These are phyloP conservation scores for Pseudocercospora pini-densiflorae DNA, from an alignment of 2,329 filamentous ascomycete genomes.

Conservation along the genomic window DNA sequence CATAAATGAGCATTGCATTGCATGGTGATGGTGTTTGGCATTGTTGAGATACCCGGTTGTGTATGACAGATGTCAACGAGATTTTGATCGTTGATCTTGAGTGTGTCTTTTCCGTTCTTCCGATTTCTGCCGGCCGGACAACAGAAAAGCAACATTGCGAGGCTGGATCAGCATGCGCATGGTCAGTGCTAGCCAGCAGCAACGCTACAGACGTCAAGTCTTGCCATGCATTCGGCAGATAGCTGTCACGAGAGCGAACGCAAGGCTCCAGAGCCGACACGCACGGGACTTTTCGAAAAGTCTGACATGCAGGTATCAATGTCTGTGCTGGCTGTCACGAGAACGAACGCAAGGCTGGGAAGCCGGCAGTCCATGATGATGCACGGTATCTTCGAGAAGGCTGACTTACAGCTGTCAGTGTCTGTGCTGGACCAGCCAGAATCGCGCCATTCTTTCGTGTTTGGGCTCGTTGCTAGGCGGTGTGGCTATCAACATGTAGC, in stretches of 20 bases:
- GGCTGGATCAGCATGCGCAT: too few species aligned
- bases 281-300: background rate
- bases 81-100: too few species aligned
- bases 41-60: background rate
- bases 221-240: background rate
- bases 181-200: too few species aligned
- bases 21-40: background rate
- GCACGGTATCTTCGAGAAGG: background rate
- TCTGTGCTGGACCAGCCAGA: background rate
- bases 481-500: background rate
- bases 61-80: background rate
- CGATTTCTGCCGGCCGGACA: too few species aligned
- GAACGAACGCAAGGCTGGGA: background rate
- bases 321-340: background rate
- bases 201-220: background rate
- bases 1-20: slow-evolving; percentile 27
- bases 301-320: background rate
- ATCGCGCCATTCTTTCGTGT: slow-evolving; percentile 7
- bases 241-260: background rate
- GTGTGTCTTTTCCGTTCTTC: too few species aligned
- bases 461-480: background rate
- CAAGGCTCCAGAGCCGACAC: background rate
- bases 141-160: too few species aligned
- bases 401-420: background rate
- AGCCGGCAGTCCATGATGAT: background rate